Base-by-base conservation (phyloP, 2,329 filamentous ascomycete genomes). In the Torrubiellomyces zombiae region DNA sequence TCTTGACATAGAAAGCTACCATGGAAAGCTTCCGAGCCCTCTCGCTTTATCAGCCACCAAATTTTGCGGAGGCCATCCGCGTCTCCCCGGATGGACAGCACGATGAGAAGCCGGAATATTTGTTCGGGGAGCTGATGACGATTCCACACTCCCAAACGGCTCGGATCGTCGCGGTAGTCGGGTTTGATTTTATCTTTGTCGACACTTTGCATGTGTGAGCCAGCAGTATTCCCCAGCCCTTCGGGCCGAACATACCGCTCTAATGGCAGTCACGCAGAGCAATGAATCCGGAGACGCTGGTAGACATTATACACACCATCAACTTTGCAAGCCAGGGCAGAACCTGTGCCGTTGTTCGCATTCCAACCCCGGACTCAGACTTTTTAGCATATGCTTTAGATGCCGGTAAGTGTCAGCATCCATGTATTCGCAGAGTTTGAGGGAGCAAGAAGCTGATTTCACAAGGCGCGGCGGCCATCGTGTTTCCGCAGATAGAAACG, bases 261-360 rank as follows among this genome's bases (percentile, higher is more conserved):
- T 21, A 11, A 4, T n/a, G 20, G 7, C 7, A 21, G 16, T 9
- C n/a, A n/a, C n/a, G 18, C 18, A 30, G 25, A 4, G 21, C 28
- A 9, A 30, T 14, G 16, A 27, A 27, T 18, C 9, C 28, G 8
- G 28, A 30, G 25, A 25, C 9, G 9, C 28, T 30, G 4, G 28
- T 30, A 14, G 28, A n/a, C 4, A 21, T 30, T 9, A 30, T 30
- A 17, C 28, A 27, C 6, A 30, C 25, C 15, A 27, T 30, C 25
- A 25, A 30, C 21, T 30, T 30, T 11, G n/a, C 25, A 7, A 30
- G 28, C 21, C 17, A 30, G 15, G 28, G 28, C 11, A 30, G 27
- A 16, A 30, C 28, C 4, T 30, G 28, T 12, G 16, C 21, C 4
- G 6, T 30, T 4, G 28, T 30, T 21, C 28, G 28, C 11, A 19